Base-by-base conservation (phyloP, 73 alveolate genomes). In the Blepharisma stoltei region DNA sequence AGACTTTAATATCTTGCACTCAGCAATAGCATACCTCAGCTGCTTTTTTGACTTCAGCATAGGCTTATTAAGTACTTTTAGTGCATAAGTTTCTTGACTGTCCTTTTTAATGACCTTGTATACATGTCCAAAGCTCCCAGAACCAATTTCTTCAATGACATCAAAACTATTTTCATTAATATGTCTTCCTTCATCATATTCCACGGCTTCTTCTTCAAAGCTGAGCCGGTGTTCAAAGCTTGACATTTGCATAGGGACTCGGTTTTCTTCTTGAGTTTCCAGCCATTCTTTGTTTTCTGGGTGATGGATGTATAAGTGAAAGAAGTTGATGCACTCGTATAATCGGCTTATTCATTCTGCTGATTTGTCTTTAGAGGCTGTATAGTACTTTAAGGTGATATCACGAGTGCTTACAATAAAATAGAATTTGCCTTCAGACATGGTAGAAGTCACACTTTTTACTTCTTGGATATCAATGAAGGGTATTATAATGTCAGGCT, bases 11-110 rank as follows among this genome's bases (percentile, higher is more conserved):
- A 86, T 81, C 7, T 77, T 75, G 43, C 60, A 79, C 73, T 81
- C 89, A 27, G 60, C 53, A 9, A 78, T 41, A 43, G 89, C 83
- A 38, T 77, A 77, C 41, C 60, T 77, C 0, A 77, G 21, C 38
- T 77, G 83, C 9, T 94, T 95, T 87, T 89, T 90, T n/a, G 94
- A 94, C 88, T 87, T 90, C 32, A 95, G 86, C 67, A 86, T 80
- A 23, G 82, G 86, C 81, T 90, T 95, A 38, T 88, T 67, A 37
- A 95, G 73, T 14, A 86, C 92, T 78, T 95, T 95, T 95, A 95
- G 86, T 5, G 99, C 99, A 70, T 80, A 90, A 20, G 20, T 70
- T 48, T 71, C 44, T 37, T 76, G 80, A 1, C 78, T 37, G 20
- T 20, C 38, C 20, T 67, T 77, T 54, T 77, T 54, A 18, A 53